These are phyloP conservation scores for Beauveria pseudobassiana DNA, from an alignment of 2,329 filamentous ascomycete genomes.

Conservation along the genomic window DNA sequence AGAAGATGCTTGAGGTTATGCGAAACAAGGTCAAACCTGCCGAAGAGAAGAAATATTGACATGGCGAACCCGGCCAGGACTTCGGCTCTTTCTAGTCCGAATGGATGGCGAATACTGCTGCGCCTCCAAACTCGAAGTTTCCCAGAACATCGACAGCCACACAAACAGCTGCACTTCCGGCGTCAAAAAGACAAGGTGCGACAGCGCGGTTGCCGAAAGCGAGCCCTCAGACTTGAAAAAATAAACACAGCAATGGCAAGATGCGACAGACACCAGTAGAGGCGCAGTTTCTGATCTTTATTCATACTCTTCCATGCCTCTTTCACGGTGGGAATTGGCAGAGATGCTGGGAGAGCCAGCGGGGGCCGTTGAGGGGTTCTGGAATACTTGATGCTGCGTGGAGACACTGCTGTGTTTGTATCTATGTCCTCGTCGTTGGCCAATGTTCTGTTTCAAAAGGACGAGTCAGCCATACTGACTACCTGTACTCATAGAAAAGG, in stretches of 20 bases:
- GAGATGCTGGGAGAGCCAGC: slow-evolving; percentile 79
- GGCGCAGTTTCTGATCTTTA: slow-evolving; percentile 70
- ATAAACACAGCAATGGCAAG: slow-evolving; percentile 75
- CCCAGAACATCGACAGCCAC: slow-evolving; percentile 86
- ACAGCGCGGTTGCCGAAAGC: slow-evolving; percentile 83
- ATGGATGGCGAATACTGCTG: slow-evolving; percentile 86
- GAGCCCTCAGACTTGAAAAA: slow-evolving; percentile 81
- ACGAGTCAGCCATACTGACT: not conserved
- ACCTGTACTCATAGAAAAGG: not conserved
- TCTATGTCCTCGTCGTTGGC: slow-evolving; percentile 87
- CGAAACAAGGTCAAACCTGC: slow-evolving; percentile 89
- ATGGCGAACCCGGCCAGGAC: slow-evolving; percentile 93
- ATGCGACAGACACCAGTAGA: slow-evolving; percentile 88
- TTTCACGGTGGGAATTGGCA: slow-evolving; percentile 81
- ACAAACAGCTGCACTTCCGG: slow-evolving; percentile 83
- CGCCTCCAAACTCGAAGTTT: slow-evolving; percentile 98
- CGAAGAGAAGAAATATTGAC: slow-evolving; percentile 94
- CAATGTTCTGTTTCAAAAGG: slow-evolving; percentile 58
- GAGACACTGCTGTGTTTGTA: slow-evolving; percentile 97
- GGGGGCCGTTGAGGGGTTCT: slow-evolving; percentile 87
- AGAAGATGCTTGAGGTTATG: slow-evolving; percentile 92
- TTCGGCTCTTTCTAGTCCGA: slow-evolving; percentile 85
- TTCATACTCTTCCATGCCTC: slow-evolving; percentile 91
- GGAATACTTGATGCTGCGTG: slow-evolving; percentile 83
- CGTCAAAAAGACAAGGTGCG: slow-evolving; percentile 94